Evolutionary conservation across 495 filamentous ascomycete species (phyloP).

Genomic region (Evernia prunastri): DNA sequence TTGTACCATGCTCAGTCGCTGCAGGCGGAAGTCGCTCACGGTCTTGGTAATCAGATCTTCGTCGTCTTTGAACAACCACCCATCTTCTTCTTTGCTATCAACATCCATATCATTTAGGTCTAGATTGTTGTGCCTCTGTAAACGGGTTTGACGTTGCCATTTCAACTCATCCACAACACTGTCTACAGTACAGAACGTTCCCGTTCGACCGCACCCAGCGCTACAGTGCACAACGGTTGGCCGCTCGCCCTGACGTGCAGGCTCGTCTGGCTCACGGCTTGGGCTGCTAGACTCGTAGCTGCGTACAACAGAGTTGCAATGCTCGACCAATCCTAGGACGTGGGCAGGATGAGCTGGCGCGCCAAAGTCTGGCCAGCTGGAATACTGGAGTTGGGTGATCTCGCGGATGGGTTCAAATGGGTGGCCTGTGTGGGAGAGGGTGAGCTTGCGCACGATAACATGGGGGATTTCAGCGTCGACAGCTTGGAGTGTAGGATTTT

Average conservation of each 20-base stretch:
- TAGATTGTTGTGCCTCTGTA: constrained; percentile 26
- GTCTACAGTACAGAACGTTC: constrained; percentile 94
- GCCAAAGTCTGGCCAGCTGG: constrained; percentile 94
- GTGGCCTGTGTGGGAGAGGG: constrained; percentile 63
- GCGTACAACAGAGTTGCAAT: constrained; percentile 55
- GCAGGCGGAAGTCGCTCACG: constrained; percentile 80
- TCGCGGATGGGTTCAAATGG: constrained; percentile 86
- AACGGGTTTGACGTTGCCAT: constrained; percentile 49
- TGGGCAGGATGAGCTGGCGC: constrained; percentile 83
- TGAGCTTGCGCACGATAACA: constrained; percentile 82
- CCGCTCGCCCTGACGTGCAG: constrained; percentile 49
- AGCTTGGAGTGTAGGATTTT: constrained; percentile 23
- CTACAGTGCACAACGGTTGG: constrained; percentile 92
- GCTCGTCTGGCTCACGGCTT: constrained; percentile 36
- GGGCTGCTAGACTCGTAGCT: constrained; percentile 30
- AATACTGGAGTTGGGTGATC: constrained; percentile 91
- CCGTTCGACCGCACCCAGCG: constrained; percentile 90
- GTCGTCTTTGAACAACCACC: constrained; percentile 49
- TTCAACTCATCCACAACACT: constrained; percentile 91
- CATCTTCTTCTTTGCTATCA: constrained; percentile 43
- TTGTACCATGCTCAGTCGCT: constrained; percentile 95
- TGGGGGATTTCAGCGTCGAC: constrained; percentile 54
- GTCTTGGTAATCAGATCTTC: constrained; percentile 76
- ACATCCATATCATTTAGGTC: constrained; percentile 37
- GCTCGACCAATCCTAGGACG: constrained; percentile 78